These are phyloP conservation scores for Metarhizium anisopliae DNA, from an alignment of 2,329 filamentous ascomycete genomes.

Conservation along the genomic window DNA sequence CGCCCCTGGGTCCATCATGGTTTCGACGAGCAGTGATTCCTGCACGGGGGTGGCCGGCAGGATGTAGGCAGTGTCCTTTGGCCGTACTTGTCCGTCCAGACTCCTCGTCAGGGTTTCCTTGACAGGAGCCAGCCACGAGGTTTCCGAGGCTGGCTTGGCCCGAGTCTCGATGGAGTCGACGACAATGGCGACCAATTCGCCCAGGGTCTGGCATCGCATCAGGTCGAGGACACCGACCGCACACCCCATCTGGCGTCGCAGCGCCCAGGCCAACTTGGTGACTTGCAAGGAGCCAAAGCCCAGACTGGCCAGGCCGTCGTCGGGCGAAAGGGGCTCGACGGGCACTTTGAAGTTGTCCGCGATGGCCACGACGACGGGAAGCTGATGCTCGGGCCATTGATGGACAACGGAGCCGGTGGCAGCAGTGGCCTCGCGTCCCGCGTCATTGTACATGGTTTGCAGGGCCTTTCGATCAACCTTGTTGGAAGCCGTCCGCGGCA, in stretches of 20 bases:
- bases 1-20: conserved; percentile 23
- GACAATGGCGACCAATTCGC: conserved; percentile 13
- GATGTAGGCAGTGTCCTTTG: conserved; percentile 10
- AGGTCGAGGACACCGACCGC: conserved; percentile 14
- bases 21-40: conserved; percentile 29
- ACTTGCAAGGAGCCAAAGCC: conserved; percentile 16
- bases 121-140: conserved; percentile 7
- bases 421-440: background rate
- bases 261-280: conserved; percentile 15
- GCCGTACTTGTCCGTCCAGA: conserved; percentile 8
- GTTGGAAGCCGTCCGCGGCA: conserved; percentile 24
- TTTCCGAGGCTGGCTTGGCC: background rate
- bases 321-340: conserved; percentile 7
- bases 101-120: conserved; percentile 7
- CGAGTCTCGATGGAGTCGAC: too few species aligned
- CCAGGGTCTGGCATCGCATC: conserved; percentile 14
- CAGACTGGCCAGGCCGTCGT: conserved; percentile 13
- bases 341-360: conserved; percentile 7
- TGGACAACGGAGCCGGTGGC: background rate
- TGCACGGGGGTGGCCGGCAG: conserved; percentile 25
- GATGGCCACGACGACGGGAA: conserved; percentile 8
- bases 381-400: conserved; percentile 7
- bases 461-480: conserved; percentile 25
- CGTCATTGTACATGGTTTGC: conserved; percentile 11
- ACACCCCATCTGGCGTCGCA: conserved; percentile 11